Evolutionary conservation across 805 yeast species (phyloP).

Genomic region (Lachancea meyersii): DNA sequence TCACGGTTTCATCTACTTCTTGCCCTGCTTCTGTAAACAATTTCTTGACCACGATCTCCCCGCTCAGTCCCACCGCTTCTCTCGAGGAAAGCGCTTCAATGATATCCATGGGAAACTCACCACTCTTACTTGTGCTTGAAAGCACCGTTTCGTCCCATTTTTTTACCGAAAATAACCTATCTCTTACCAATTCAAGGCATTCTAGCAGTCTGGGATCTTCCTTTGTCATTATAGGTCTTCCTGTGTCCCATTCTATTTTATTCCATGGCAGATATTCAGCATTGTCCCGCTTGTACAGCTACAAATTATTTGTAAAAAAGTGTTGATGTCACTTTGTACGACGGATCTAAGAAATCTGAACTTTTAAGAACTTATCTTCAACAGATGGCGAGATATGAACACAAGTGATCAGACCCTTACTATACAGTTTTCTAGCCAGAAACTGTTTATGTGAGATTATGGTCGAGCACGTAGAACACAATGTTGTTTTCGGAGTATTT

Average conservation of each 20-base stretch:
- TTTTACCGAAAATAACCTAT: background rate
- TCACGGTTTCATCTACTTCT: constrained; percentile 1
- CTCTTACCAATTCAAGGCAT: background rate
- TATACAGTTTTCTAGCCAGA: background rate
- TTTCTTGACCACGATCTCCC: constrained; percentile 3
- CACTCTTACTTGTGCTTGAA: background rate
- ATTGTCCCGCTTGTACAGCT: too few relatives aligned
- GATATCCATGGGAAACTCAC: background rate
- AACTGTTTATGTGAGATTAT: background rate
- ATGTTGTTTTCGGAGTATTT: constrained; percentile 69
- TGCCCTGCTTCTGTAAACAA: constrained; percentile 2
- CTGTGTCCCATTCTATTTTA: too few relatives aligned
- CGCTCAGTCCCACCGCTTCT: background rate
- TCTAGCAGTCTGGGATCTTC: background rate
- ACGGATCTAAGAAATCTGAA: background rate
- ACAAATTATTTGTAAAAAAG: background rate
- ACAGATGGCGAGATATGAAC: background rate
- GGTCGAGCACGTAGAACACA: background rate
- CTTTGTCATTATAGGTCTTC: background rate
- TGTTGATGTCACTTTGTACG: constrained; percentile 3
- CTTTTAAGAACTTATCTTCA: background rate
- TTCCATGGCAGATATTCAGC: too few relatives aligned
- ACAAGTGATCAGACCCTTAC: background rate
- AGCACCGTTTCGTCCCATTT: constrained; percentile 1
- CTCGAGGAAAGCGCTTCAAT: background rate